Percentiles rank a stretch among this genome's conserved stretches.
Evolutionary conservation across 768 basidiomycete genomes (phyloP).

Genomic region (Mycena olivaceomarginata): DNA sequence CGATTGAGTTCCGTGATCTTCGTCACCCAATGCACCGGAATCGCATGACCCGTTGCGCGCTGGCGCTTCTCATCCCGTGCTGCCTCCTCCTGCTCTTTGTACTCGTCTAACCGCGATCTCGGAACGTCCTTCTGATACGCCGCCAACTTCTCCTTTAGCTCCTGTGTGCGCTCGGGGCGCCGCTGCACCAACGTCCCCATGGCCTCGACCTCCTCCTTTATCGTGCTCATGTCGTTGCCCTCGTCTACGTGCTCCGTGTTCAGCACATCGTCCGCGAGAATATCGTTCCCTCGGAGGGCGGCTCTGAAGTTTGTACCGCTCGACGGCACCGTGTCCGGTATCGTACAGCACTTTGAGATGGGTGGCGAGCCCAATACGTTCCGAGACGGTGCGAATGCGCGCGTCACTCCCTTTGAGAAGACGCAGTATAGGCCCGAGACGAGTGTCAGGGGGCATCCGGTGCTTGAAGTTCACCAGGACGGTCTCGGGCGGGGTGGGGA

Average conservation of each 20-base stretch:
- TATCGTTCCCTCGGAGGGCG: not conserved
- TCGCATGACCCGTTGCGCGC: not conserved
- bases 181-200: conserved; percentile 4
- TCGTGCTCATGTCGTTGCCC: not conserved
- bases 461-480: not conserved
- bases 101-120: not conserved
- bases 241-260: conserved; percentile 7
- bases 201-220: conserved; percentile 2
- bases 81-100: not conserved
- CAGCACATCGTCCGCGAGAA: conserved; percentile 11
- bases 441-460: not conserved
- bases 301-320: not conserved
- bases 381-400: conserved; percentile 11
- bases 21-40: conserved; percentile 35
- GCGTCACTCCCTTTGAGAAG: conserved; percentile 26
- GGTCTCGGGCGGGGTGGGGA: not conserved
- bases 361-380: not conserved
- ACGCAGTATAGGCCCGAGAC: not conserved
- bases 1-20: conserved; percentile 9
- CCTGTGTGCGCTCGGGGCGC: not conserved
- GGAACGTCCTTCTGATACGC: not conserved
- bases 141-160: not conserved
- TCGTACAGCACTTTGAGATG: not conserved
- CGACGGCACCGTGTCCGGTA: not conserved
- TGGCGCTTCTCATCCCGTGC: not conserved